phyloP scores from a whole-genome alignment of 148 eudicot genomes.

The Chenopodium formosanum region DNA sequence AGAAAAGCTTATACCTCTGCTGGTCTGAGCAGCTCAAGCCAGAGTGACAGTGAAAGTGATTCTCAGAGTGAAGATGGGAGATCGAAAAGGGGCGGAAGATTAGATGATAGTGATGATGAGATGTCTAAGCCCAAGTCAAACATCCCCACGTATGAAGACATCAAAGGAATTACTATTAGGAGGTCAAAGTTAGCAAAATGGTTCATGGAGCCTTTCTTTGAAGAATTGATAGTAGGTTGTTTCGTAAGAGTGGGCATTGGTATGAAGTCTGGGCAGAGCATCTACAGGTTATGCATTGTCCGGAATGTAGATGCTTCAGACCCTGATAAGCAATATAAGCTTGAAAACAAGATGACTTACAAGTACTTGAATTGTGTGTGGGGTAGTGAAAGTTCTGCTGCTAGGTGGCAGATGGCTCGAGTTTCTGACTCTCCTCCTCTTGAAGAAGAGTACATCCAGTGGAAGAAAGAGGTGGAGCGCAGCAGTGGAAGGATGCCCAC shows the following conservation, averaged over 20 bases:
- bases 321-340: slow-evolving; percentile 77
- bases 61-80: slow-evolving; percentile 71
- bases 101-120: slow-evolving; percentile 77
- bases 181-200: slow-evolving; percentile 84
- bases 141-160: slow-evolving; percentile 67
- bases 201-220: slow-evolving; percentile 99
- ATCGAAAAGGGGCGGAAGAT: slow-evolving; percentile 52
- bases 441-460: slow-evolving; percentile 84
- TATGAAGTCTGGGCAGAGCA: slow-evolving; percentile 64
- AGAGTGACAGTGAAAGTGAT: slow-evolving; percentile 69
- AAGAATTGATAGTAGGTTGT: slow-evolving; percentile 91
- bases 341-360: slow-evolving; percentile 87
- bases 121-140: slow-evolving; percentile 57
- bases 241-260: slow-evolving; percentile 98
- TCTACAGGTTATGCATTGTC: slow-evolving; percentile 83
- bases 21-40: slow-evolving; percentile 56
- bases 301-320: slow-evolving; percentile 80
- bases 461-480: slow-evolving; percentile 89
- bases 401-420: slow-evolving; percentile 99
- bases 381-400: slow-evolving; percentile 96
- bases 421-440: slow-evolving; percentile 76
- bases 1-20: slow-evolving; percentile 50
- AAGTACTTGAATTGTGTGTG: slow-evolving; percentile 88
- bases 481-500: slow-evolving; percentile 72
- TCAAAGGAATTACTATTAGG: slow-evolving; percentile 65